These are phyloP conservation scores for Paramyrothecium roridum DNA, from an alignment of 2,329 filamentous ascomycete species.

Conservation along the genomic window DNA sequence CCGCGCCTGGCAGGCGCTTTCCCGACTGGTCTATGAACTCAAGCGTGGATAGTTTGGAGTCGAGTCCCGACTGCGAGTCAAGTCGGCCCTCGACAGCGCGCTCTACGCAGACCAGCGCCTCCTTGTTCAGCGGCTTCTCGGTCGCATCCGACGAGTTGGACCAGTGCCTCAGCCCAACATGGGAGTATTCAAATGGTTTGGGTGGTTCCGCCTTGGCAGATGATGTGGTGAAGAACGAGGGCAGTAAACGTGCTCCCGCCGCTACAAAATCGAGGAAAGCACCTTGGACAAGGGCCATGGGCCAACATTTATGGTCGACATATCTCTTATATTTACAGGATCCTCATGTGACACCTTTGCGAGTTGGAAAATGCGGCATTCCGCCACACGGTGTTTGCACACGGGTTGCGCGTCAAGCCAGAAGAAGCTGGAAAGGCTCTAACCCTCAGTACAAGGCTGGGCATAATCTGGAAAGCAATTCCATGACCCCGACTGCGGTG, in stretches of 20 bases:
- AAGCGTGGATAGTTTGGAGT: conserved; percentile 54
- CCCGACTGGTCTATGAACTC: conserved; percentile 60
- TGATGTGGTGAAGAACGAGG: conserved; percentile 25
- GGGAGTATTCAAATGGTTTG: conserved; percentile 12
- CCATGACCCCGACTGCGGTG: conserved; percentile 52
- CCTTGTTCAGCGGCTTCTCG: conserved; percentile 55
- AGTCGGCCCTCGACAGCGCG: conserved; percentile 58
- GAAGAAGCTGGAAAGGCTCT: conserved; percentile 63
- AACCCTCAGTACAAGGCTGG: conserved; percentile 31
- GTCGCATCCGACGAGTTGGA: conserved; percentile 52
- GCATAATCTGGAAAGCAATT: conserved; percentile 42
- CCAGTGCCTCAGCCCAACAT: conserved; percentile 50
- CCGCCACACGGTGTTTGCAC: conserved; percentile 63
- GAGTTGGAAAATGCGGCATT: conserved; percentile 59
- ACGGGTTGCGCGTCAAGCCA: conserved; percentile 64
- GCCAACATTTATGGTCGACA: conserved; percentile 62
- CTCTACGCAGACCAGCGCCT: conserved; percentile 56
- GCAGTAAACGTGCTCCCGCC: conserved; percentile 31
- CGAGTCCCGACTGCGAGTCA: conserved; percentile 56
- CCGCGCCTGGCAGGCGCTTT: conserved; percentile 34
- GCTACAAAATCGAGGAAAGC: conserved; percentile 22
- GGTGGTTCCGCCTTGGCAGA: conserved; percentile 12
- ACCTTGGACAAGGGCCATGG: conserved; percentile 64
- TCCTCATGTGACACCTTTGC: conserved; percentile 64
- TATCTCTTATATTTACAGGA: conserved; percentile 65